A percentile compares a stretch with the other conserved stretches of the same genome.
Evolutionary conservation across 2,329 filamentous ascomycete genomes (phyloP).

Genomic region (Botryotinia narcissicola): DNA sequence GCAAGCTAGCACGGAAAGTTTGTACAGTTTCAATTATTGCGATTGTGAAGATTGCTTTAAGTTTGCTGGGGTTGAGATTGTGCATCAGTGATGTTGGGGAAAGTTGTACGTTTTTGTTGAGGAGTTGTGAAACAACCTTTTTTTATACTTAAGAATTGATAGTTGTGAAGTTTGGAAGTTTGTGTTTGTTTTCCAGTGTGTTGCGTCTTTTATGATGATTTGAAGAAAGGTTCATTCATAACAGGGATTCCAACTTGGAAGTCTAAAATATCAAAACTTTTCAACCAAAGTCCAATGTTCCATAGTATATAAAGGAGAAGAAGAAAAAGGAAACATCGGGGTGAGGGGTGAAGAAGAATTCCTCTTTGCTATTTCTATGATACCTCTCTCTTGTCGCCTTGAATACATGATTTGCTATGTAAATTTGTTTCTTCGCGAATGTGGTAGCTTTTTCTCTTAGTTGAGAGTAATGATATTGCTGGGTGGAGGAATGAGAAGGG

Average conservation of each 20-base stretch:
- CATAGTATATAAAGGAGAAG: not conserved
- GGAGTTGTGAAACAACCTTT: not conserved
- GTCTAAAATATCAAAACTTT: rapidly evolving
- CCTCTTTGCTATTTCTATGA: not conserved
- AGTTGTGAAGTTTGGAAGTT: not conserved
- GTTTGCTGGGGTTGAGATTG: too few relatives aligned
- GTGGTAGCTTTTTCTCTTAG: not conserved
- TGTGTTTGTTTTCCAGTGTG: not conserved
- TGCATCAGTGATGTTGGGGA: too few relatives aligned
- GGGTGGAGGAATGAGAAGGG: rapidly evolving
- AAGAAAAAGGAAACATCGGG: not conserved
- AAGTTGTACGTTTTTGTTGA: not conserved
- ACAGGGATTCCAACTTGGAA: not conserved
- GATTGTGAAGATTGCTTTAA: too few relatives aligned
- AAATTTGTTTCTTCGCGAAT: not conserved
- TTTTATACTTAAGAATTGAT: not conserved
- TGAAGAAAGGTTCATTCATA: not conserved
- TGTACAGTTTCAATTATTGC: too few relatives aligned
- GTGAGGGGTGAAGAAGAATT: not conserved
- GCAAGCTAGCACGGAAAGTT: too few relatives aligned
- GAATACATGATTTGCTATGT: not conserved
- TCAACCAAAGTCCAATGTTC: not conserved
- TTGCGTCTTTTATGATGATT: not conserved
- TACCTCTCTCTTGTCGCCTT: not conserved
- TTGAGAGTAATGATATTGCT: rapidly evolving